Evolutionary conservation across 257 asterid species (phyloP).

Genomic region (Nicotiana paniculata): DNA sequence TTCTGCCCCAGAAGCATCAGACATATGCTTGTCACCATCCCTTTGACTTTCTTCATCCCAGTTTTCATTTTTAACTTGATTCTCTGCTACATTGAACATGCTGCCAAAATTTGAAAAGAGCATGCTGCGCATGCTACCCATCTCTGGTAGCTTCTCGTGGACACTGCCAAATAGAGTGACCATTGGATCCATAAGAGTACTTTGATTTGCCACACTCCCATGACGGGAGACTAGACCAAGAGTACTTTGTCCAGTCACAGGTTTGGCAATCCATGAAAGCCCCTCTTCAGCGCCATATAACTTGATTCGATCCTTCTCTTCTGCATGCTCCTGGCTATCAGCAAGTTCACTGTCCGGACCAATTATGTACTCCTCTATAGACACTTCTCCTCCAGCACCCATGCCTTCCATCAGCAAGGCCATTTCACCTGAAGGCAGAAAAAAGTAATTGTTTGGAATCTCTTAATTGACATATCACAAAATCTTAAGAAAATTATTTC

Average conservation of each 20-base stretch:
- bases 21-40: constrained; percentile 28
- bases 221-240: constrained; percentile 67
- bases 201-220: constrained; percentile 63
- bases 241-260: constrained; percentile 65
- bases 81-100: constrained; percentile 62
- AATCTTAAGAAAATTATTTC: background rate
- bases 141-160: constrained; percentile 69
- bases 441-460: no score
- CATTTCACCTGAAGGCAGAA: constrained; percentile 69
- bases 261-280: constrained; percentile 87
- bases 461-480: background rate
- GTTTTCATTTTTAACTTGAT: constrained; percentile 36
- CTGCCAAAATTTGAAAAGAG: constrained; percentile 71
- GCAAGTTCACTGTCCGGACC: constrained; percentile 61
- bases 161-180: constrained; percentile 91
- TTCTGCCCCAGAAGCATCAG: constrained; percentile 50
- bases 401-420: constrained; percentile 84
- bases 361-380: constrained; percentile 82
- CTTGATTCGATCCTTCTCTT: constrained; percentile 54
- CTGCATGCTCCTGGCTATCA: constrained; percentile 49
- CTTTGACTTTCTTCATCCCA: constrained; percentile 80
- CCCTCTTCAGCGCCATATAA: constrained; percentile 95
- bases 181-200: constrained; percentile 64
- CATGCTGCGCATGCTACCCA: constrained; percentile 86
- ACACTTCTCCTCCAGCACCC: constrained; percentile 73